Conservation (phyloP, 352 stramenopile genomes). For the Nothophytophthora sp. region DNA sequence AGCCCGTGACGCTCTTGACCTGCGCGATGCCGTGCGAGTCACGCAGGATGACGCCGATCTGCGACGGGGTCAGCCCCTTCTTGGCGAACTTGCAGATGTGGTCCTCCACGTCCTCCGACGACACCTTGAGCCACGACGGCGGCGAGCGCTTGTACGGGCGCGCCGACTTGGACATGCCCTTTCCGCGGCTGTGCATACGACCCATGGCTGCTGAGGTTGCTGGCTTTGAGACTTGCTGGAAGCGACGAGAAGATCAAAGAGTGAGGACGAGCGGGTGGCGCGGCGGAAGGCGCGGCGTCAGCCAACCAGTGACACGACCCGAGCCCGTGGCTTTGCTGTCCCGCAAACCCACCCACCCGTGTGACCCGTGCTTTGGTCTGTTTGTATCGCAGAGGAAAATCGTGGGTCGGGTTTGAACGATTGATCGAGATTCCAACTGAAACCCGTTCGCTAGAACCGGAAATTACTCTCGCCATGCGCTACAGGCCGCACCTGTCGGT, state of each 20-base stretch:
- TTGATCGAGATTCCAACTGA: too few species aligned
- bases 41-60: conserved; percentile 99
- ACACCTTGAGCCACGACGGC: conserved; percentile 98
- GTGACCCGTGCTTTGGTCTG: too few species aligned
- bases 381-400: too few species aligned
- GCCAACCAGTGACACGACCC: conserved; percentile 32
- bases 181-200: conserved; percentile 98
- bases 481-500: conserved; percentile 5
- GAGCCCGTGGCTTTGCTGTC: too few species aligned
- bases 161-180: conserved; percentile 99
- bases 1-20: conserved; percentile 98
- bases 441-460: too few species aligned
- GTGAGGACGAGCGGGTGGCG: conserved; percentile 8
- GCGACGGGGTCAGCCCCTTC: conserved; percentile 96
- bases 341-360: too few species aligned
- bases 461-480: background rate
- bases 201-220: conserved; percentile 87
- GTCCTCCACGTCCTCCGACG: conserved; percentile 96
- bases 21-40: conserved; percentile 99
- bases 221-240: conserved; percentile 46
- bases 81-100: conserved; percentile 99
- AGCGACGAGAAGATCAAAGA: conserved; percentile 76
- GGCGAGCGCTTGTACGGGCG: conserved; percentile 99
- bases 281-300: conserved; percentile 5
- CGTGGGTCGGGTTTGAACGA: too few species aligned